Evolutionary conservation across 2,329 filamentous ascomycete species (phyloP).

Genomic region (Claviceps lovelessii): DNA sequence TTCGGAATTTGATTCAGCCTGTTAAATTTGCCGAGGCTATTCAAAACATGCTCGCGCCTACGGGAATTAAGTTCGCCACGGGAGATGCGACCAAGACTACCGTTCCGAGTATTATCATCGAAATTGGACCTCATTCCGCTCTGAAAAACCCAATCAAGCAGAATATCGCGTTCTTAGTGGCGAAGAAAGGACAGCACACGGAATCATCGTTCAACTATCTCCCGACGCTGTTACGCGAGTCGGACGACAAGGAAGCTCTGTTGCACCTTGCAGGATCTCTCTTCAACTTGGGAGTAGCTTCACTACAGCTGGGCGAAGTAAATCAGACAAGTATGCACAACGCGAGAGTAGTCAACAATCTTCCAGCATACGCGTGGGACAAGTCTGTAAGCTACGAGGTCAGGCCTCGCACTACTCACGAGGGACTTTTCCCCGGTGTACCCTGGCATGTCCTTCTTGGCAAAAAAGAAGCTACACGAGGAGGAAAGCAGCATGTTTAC

Average conservation of each 20-base stretch:
- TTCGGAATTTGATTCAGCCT: constrained; percentile 12
- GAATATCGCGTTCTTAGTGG: constrained; percentile 12
- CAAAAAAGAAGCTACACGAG: constrained; percentile 6
- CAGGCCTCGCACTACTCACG: constrained; percentile 8
- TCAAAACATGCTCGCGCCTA: background rate
- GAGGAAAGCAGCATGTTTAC: constrained; percentile 17
- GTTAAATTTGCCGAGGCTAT: constrained; percentile 12
- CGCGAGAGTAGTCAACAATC: constrained; percentile 7
- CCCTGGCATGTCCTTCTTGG: constrained; percentile 17
- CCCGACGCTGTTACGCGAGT: constrained; percentile 6
- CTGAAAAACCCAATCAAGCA: constrained; percentile 31
- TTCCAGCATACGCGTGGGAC: constrained; percentile 19
- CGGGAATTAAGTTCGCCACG: background rate
- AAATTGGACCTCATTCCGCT: constrained; percentile 30
- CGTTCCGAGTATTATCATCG: constrained; percentile 19
- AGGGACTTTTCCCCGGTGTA: constrained; percentile 14
- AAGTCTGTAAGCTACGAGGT: constrained; percentile 3
- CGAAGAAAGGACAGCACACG: constrained; percentile 13
- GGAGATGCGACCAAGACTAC: background rate
- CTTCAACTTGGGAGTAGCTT: constrained; percentile 23
- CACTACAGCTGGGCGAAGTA: constrained; percentile 27
- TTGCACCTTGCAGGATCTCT: constrained; percentile 23
- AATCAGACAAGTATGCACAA: constrained; percentile 15
- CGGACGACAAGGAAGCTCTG: constrained; percentile 1
- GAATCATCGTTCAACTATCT: constrained; percentile 5